Base-by-base conservation (phyloP, 495 filamentous ascomycete species). In the Tetracladium setigerum region DNA sequence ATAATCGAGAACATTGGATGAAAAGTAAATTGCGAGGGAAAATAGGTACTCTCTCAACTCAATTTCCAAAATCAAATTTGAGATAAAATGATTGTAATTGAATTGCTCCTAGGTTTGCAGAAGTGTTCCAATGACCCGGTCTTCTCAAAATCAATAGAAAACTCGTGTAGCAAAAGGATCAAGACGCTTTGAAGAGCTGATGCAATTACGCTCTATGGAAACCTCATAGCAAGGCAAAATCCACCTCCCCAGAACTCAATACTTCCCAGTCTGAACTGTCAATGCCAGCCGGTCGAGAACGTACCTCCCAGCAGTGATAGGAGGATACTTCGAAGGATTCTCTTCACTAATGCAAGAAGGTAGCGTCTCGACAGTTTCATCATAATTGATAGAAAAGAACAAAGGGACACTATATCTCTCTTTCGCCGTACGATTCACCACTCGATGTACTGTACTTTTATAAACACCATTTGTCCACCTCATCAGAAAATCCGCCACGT, bases 391-490 rank as follows among this genome's bases (percentile, higher is more conserved):
- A 13, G 46, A 50, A 43, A 72, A 69, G 53, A 72, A 73, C 19
- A 73, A 63, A 0, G 72, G 69, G 1, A 73, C 60, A 5, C 66
- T 67, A 38, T 68, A 71, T 14, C 70, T 62, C 47, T 69, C 67
- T 18, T 67, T 56, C 5, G 63, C 67, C 0, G 72, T 68, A 1
- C 68, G 41, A 53, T 75, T 75, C 6, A 62, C 61, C 0, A 68
- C 70, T 5, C 70, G 63, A 45, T 75, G 71, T 10, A 71, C 57
- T 1, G 68, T 71, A 10, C 68, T 71, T 45, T 62, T 65, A 41
- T 72, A 75, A 19, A 47, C 63, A n/a, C 63, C 61, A 50, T 71
- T 71, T 11, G 69, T 68, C 69, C 66, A 68, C 7, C 65, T 56
- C 38, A 63, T 65, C 33, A 73, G 43, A 27, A 64, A 67, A 46